phyloP scores from a whole-genome alignment of 1,284 basidiomycete species.

The Nidula niveotomentosa region DNA sequence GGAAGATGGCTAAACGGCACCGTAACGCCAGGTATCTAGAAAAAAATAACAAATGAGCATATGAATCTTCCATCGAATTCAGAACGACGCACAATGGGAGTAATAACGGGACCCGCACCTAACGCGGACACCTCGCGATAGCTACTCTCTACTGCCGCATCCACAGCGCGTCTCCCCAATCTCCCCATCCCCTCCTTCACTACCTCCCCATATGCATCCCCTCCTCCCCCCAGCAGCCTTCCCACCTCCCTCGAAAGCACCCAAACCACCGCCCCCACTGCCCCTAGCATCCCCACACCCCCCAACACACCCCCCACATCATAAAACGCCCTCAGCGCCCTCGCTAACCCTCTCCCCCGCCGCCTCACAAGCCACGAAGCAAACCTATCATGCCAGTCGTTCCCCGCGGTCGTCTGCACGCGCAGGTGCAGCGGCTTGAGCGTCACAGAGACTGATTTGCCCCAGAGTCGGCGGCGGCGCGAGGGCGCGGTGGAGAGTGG shows the following conservation, averaged over 20 bases:
- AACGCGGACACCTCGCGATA: background rate
- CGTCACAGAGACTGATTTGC: too few species aligned
- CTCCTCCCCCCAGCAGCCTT: slow-evolving; percentile 11
- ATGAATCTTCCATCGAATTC: background rate
- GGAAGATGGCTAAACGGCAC: slow-evolving; percentile 67
- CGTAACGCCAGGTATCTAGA: slow-evolving; percentile 76
- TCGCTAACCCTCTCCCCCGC: slow-evolving; percentile 16
- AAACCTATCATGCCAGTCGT: slow-evolving; percentile 47
- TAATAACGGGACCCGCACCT: slow-evolving; percentile 18
- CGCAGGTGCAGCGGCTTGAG: slow-evolving; percentile 32
- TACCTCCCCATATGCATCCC: slow-evolving; percentile 5
- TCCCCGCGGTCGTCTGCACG: slow-evolving; percentile 54
- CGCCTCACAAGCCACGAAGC: slow-evolving; percentile 24
- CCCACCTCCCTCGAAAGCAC: slow-evolving; percentile 22
- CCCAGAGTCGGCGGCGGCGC: too few species aligned
- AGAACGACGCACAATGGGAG: slow-evolving; percentile 42
- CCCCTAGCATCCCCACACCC: slow-evolving; percentile 48
- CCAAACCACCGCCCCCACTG: slow-evolving; percentile 39
- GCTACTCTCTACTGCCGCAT: background rate
- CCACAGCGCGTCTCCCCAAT: slow-evolving; percentile 1
- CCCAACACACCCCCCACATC: slow-evolving; percentile 47
- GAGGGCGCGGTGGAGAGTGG: too few species aligned
- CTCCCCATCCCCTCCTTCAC: slow-evolving; percentile 5
- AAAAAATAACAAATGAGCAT: background rate
- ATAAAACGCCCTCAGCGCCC: slow-evolving; percentile 39